Base-by-base conservation (phyloP, 805 yeast species). In the Kluyveromyces dobzhanskii region DNA sequence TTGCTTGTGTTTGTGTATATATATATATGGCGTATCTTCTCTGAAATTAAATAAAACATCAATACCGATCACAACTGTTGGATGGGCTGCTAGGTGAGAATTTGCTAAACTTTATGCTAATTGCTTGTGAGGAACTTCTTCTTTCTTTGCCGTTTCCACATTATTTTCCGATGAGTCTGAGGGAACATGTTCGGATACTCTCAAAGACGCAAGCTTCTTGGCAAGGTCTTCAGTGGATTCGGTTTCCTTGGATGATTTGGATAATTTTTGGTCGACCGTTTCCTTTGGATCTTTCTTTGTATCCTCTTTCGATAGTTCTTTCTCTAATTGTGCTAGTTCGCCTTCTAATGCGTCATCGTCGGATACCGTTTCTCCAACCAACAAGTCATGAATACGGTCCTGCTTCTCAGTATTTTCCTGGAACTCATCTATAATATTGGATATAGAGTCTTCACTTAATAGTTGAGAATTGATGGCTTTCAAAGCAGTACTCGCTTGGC, bases 361-460 rank as follows among this genome's bases (percentile, higher is more conserved):
- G 14, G n/a, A n/a, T 10, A 19, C 18, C 2, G 48, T 49, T 11
- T 54, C 53, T 17, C 41, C 45, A 19, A 39, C 46, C 30, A 45
- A 54, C 36, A 37, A 60, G 5, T 57, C 50, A 11, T 66, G 51
- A n/a, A 73, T 59, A 39, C 59, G 64, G 35, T 67, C 68, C 4
- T 65, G 51, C 13, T 60, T 61, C 8, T 50, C 56, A 23, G 53
- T 53, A 33, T 66, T 64, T 8, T 65, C 69, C 12, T 60, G 54
- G 10, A 72, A 47, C 31, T 61, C 64, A 37, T 66, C 70, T 47
- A 71, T 51, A 4, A 69, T 44, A 3, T 62, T 59, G 17, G 64
- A 67, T 1, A 73, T 68, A 26, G 57, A 53, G 8, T 71, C 75
- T 11, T 63, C 56, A 2, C 70, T 71, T 3, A 73, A 75, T 25